phyloP scores from a whole-genome alignment of 352 stramenopile genomes.

The Phytophthora crassamura region DNA sequence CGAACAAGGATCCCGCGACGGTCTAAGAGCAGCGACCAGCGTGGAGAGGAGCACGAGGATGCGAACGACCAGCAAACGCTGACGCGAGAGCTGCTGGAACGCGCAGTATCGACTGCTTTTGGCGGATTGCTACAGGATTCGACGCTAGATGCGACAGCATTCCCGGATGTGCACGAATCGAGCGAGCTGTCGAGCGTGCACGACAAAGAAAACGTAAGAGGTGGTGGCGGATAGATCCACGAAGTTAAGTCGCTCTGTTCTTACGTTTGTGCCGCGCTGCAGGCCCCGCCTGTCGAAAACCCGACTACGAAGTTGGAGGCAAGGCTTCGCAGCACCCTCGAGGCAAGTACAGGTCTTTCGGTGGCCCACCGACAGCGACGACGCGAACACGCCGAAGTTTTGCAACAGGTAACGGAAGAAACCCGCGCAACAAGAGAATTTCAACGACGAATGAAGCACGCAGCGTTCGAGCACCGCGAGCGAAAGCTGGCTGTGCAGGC shows the following conservation, averaged over 20 bases:
- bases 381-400: constrained; percentile 26
- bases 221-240: neutral
- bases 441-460: constrained; percentile 40
- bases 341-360: constrained; percentile 30
- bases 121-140: constrained; percentile 32
- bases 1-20: neutral
- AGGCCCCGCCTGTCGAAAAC: constrained; percentile 6
- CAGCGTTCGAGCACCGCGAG: constrained; percentile 55
- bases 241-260: neutral
- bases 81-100: constrained; percentile 63
- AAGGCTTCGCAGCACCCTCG: constrained; percentile 13
- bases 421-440: constrained; percentile 36
- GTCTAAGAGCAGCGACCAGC: neutral
- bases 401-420: constrained; percentile 13
- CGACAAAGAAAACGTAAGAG: constrained; percentile 36
- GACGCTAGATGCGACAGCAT: constrained; percentile 25
- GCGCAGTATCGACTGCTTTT: constrained; percentile 61
- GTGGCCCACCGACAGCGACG: constrained; percentile 22
- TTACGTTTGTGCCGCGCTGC: neutral
- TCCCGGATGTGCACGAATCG: constrained; percentile 20
- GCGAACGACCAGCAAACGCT: constrained; percentile 27
- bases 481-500: constrained; percentile 66
- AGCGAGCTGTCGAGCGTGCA: constrained; percentile 30
- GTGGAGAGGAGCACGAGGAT: neutral
- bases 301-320: constrained; percentile 17